phyloP scores from a whole-genome alignment of 2,329 filamentous ascomycete genomes.

The Parafenestella ontariensis region DNA sequence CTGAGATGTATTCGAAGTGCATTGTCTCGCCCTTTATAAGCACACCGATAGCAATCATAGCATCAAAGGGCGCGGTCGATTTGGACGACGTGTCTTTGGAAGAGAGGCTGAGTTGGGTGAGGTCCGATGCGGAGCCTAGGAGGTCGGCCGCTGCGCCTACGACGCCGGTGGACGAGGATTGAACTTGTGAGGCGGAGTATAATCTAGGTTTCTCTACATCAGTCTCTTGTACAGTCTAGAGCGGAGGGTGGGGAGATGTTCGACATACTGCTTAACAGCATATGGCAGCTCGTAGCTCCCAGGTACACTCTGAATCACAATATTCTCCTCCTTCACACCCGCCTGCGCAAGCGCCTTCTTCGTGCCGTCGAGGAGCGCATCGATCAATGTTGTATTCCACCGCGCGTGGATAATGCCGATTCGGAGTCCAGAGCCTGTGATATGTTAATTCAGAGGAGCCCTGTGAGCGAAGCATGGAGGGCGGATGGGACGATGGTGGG shows the following conservation, averaged over 20 bases:
- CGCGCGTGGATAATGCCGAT: constrained; percentile 95
- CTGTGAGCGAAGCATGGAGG: constrained; percentile 6
- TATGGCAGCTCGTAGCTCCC: constrained; percentile 95
- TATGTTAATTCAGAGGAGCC: constrained; percentile 9
- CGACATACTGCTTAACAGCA: constrained; percentile 79
- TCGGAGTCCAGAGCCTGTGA: constrained; percentile 68
- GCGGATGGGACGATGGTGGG: too few relatives aligned
- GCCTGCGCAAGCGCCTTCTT: constrained; percentile 77
- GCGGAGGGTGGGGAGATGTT: not conserved
- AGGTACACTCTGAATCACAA: constrained; percentile 87
- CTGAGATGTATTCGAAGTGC: constrained; percentile 99
- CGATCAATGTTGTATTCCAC: constrained; percentile 92
- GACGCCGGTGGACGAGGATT: constrained; percentile 65
- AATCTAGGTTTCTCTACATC: constrained; percentile 61
- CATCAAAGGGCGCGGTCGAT: constrained; percentile 73
- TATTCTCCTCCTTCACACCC: constrained; percentile 87
- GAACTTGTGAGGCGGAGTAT: constrained; percentile 85
- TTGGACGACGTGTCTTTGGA: constrained; percentile 39
- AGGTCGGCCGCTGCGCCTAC: constrained; percentile 76
- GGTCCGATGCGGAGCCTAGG: constrained; percentile 72
- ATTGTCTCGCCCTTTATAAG: constrained; percentile 99
- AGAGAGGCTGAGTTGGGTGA: constrained; percentile 35
- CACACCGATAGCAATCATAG: constrained; percentile 92
- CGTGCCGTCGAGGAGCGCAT: constrained; percentile 80
- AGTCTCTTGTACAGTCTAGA: not conserved